Evolutionary conservation across 352 stramenopile genomes (phyloP), one percentile per base, ranked within the genome.

Genomic region (Pythium myriotylum): DNA sequence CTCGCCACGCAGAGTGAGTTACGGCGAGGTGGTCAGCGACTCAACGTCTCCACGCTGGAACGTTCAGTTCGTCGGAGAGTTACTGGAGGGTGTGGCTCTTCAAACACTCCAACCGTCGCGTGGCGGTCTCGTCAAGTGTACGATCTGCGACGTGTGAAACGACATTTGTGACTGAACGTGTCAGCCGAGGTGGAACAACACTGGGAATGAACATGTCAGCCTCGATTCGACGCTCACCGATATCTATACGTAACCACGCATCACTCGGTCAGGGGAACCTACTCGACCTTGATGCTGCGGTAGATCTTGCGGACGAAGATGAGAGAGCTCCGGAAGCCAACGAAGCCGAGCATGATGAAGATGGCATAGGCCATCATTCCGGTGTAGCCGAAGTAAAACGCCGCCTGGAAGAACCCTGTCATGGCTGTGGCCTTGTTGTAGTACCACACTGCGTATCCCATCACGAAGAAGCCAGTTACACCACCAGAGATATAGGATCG

Each of bases 321-420:
- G 46, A 98, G 88, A 68, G 95, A 97, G 70, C 91, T 95, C 59
- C 95, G 91, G 76, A 99, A 99, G 48, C 95, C 96, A 57, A 98
- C 88, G 72, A 94, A 97, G 67, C 96, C 96, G 45, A 99, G 78
- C 94, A 99, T 98, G 50, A 99, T 84, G 68, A 98, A 98, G 70
- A 98, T 98, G 39, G 87, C 96, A 77, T 98, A 98, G 6, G 91
- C 96, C 60, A 98, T 91, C 65, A 99, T 91, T 33, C 89, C 83
- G 82, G 98, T 98, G 87, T 99, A 99, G 56, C 96, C 97, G 77
- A 99, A 99, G 84, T 97, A 99, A 71, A 98, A 99, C 24, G 90
- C 95, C 3, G 83, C 82, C 73, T 99, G 96, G 53, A 99, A 89
- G 53, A 98, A 87, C 17, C 97, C 97, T 50, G 79, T 94, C 96